These are phyloP conservation scores for Saturnispora halmiae DNA, from an alignment of 805 yeast genomes.

Conservation along the genomic window DNA sequence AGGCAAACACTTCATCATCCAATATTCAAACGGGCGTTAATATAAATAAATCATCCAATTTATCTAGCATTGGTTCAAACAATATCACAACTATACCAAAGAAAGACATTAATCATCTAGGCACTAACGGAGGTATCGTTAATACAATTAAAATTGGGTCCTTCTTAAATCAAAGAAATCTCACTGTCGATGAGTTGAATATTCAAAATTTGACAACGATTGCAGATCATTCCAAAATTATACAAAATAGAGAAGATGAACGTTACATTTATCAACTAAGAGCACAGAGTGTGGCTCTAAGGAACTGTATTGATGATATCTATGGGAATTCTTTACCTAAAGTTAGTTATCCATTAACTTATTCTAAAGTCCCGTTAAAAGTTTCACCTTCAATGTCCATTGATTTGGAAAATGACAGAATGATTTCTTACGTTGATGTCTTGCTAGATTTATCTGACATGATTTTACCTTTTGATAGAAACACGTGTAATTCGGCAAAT, in stretches of 20 bases:
- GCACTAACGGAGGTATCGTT: slow-evolving; percentile 2
- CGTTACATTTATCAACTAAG: slow-evolving; percentile 18
- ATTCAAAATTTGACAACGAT: slow-evolving; percentile 13
- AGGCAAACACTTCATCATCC: neutral
- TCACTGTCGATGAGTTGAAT: slow-evolving; percentile 1
- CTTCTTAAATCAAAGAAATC: slow-evolving; percentile 7
- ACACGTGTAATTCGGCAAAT: neutral
- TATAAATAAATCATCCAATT: slow-evolving; percentile 12
- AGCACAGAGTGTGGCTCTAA: slow-evolving; percentile 14
- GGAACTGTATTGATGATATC: slow-evolving; percentile 21
- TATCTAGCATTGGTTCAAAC: slow-evolving; percentile 6
- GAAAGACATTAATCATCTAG: neutral
- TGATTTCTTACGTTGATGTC: slow-evolving; percentile 24
- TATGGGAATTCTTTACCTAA: slow-evolving; percentile 11
- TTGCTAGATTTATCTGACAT: slow-evolving; percentile 18
- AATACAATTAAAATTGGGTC: slow-evolving; percentile 13
- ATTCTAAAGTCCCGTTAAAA: slow-evolving; percentile 22
- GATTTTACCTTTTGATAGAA: slow-evolving; percentile 5
- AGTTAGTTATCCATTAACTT: slow-evolving; percentile 22
- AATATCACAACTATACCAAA: neutral
- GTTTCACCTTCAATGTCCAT: slow-evolving; percentile 14
- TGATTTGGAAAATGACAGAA: slow-evolving; percentile 22
- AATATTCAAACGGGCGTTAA: neutral
- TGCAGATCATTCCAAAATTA: slow-evolving; percentile 19
- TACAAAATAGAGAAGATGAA: slow-evolving; percentile 21